phyloP scores from a whole-genome alignment of 2,329 filamentous ascomycete species.

The Colletotrichum sp. region DNA sequence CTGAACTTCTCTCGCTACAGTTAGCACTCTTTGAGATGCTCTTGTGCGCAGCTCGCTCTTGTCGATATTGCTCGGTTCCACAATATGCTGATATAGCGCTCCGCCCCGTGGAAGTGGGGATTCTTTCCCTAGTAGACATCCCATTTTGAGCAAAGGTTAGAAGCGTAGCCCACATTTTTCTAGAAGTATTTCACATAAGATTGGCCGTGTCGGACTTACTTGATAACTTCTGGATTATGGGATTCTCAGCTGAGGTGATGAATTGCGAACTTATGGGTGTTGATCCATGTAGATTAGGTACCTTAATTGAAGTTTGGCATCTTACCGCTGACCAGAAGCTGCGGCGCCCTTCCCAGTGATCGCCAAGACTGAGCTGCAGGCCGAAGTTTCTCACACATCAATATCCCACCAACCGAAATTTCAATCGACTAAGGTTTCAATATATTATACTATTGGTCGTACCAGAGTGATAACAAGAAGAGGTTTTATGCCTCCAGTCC shows the following conservation, averaged over 20 bases:
- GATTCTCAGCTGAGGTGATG: too few relatives aligned
- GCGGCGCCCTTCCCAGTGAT: too few relatives aligned
- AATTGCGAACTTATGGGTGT: too few relatives aligned
- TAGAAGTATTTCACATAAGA: not conserved
- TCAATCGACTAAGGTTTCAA: not conserved
- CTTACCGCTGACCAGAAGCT: too few relatives aligned
- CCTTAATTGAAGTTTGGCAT: too few relatives aligned
- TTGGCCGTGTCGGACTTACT: not conserved
- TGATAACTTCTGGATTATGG: too few relatives aligned
- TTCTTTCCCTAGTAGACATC: not conserved
- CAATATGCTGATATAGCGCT: not conserved
- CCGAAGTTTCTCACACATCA: not conserved
- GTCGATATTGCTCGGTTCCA: not conserved
- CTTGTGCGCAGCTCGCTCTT: not conserved
- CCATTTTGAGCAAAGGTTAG: not conserved
- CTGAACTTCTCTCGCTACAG: not conserved
- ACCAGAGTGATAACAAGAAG: not conserved
- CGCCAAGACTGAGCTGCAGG: too few relatives aligned
- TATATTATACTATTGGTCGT: not conserved
- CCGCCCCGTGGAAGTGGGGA: not conserved
- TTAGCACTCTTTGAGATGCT: not conserved
- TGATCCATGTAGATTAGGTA: too few relatives aligned
- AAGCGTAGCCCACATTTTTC: not conserved
- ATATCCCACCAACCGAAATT: not conserved
- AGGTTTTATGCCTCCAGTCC: not conserved